A percentile compares a stretch with the other conserved stretches of the same genome.
phyloP scores from a whole-genome alignment of 164 flowering plant species.

The Cinnamomum micranthum region DNA sequence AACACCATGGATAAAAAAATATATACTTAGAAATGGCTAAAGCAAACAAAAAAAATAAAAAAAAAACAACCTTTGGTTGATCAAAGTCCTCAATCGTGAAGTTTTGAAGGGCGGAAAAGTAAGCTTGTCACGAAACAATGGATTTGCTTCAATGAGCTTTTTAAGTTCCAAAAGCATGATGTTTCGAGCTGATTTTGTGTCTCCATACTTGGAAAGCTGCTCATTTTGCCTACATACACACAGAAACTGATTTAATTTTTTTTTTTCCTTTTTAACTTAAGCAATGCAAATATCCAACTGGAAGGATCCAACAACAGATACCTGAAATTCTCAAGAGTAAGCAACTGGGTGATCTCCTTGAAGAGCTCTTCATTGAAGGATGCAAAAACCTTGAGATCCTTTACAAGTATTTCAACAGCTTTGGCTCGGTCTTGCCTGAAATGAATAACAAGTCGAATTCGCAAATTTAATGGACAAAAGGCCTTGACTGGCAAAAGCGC shows the following conservation, averaged over 20 bases:
- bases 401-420: slow-evolving; percentile 76
- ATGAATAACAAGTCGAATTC: not conserved
- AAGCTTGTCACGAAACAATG: slow-evolving; percentile 81
- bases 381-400: slow-evolving; percentile 81
- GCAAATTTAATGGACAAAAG: not conserved
- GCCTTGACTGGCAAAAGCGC: not conserved
- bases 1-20: not conserved
- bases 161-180: slow-evolving; percentile 81
- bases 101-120: slow-evolving; percentile 66
- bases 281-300: not conserved
- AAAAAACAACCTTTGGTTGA: slow-evolving; percentile 67
- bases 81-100: slow-evolving; percentile 66
- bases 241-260: not conserved
- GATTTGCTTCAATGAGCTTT: slow-evolving; percentile 84
- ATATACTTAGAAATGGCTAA: not conserved
- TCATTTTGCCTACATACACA: slow-evolving; percentile 61
- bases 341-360: slow-evolving; percentile 78
- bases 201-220: slow-evolving; percentile 84
- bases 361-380: slow-evolving; percentile 76
- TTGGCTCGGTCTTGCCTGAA: slow-evolving; percentile 67
- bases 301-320: slow-evolving; percentile 11
- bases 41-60: not conserved
- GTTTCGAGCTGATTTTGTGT: slow-evolving; percentile 71
- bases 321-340: slow-evolving; percentile 85
- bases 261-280: not conserved